Conservation (phyloP, 345 rosid genomes). For the Kernera saxatilis region DNA sequence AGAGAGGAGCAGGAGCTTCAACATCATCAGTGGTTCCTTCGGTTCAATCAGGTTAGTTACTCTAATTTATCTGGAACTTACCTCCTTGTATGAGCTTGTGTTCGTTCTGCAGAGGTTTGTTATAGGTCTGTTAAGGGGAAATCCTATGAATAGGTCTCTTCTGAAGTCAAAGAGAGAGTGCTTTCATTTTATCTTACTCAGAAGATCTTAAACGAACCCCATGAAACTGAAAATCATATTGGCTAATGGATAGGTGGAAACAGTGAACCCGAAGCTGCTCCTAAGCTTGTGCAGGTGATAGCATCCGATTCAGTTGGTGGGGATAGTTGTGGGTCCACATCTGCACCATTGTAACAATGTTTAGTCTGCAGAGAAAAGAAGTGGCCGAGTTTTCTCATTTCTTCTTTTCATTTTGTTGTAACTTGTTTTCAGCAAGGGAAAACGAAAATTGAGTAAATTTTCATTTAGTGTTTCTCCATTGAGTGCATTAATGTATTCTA, state of each 20-base stretch:
- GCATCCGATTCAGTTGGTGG: constrained; percentile 28
- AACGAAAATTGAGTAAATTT: neutral
- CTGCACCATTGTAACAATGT: constrained; percentile 34
- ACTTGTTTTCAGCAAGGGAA: neutral
- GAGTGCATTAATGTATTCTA: neutral
- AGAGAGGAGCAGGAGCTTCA: constrained; percentile 66
- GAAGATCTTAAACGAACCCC: neutral
- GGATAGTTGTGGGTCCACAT: constrained; percentile 25
- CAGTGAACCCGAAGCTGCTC: constrained; percentile 43
- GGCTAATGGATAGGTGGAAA: constrained; percentile 29
- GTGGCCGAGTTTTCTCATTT: constrained; percentile 1
- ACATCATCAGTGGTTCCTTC: constrained; percentile 30
- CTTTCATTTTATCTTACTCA: neutral
- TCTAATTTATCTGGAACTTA: constrained; percentile 1
- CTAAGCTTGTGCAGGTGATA: constrained; percentile 16
- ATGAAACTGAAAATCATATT: constrained; percentile 10
- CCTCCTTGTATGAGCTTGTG: constrained; percentile 3
- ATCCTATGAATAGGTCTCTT: neutral
- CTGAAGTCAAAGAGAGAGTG: neutral
- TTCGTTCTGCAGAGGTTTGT: neutral
- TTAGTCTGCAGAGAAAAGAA: constrained; percentile 29
- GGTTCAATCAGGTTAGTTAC: constrained; percentile 49
- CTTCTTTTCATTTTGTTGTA: constrained; percentile 7
- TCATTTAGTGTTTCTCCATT: neutral
- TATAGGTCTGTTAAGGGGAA: neutral